These are phyloP conservation scores for Trametes hirsuta DNA, from an alignment of 1,284 basidiomycete genomes.

Conservation along the genomic window DNA sequence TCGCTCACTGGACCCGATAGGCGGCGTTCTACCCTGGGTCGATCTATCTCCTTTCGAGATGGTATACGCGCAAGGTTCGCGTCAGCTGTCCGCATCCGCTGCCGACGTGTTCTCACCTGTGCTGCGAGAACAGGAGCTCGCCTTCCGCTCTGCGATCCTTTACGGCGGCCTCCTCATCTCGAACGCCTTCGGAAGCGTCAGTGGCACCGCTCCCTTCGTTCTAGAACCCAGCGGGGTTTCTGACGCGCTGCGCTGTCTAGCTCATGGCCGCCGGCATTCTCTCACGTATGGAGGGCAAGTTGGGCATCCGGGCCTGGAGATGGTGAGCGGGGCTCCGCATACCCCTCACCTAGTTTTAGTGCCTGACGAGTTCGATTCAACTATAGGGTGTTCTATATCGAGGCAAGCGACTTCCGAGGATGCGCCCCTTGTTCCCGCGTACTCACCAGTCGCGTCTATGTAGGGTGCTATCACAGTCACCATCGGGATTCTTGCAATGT, in stretches of 20 bases:
- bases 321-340: conserved; percentile 44
- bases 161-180: conserved; percentile 72
- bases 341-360: neutral
- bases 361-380: neutral
- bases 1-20: conserved; percentile 27
- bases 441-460: neutral
- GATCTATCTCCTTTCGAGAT: conserved; percentile 62
- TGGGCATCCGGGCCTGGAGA: conserved; percentile 73
- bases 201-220: conserved; percentile 24
- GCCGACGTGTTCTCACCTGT: neutral
- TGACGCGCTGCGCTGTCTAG: conserved; percentile 34
- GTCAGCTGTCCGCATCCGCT: neutral
- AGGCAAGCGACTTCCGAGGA: conserved; percentile 40
- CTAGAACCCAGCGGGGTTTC: neutral
- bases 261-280: conserved; percentile 74
- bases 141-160: conserved; percentile 70
- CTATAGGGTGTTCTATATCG: conserved; percentile 62
- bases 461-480: conserved; percentile 61
- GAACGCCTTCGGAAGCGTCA: conserved; percentile 75
- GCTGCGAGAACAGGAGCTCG: conserved; percentile 52
- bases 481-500: conserved; percentile 62
- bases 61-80: conserved; percentile 65
- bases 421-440: conserved; percentile 3
- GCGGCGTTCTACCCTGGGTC: conserved; percentile 69
- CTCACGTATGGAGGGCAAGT: conserved; percentile 65